Evolutionary conservation across 129 eudicot species (phyloP), one percentile per base, ranked within the genome.

Genomic region (Helianthus tuberosus): DNA sequence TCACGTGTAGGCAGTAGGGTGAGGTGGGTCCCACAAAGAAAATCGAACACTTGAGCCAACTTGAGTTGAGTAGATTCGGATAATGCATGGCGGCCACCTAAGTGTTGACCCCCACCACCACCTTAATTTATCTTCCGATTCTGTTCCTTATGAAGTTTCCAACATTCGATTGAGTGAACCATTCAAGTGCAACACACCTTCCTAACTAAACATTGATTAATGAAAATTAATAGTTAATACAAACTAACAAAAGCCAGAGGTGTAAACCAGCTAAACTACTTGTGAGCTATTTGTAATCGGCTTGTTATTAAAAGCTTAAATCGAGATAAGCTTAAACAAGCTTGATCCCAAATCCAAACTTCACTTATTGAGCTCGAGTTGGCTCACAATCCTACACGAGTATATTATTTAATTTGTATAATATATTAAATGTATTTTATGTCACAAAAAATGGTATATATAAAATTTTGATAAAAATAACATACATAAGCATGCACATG

Each of bases 31-130:
- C 20, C 7, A 6, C 3, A 43, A 64, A 50, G 17, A 20, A 52
- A 68, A 77, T 59, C 69, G 36, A 20, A 29, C 29, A 39, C 41
- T 76, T 64, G 48, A 27, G 13, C 51, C 62, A 68, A 59, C 27
- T 58, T 77, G 63, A 71, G 78, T 25, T 47, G 72, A 71, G 79
- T 25, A 29, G 73, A 68, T 77, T 77, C 75, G 81, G 75, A 68
- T 76, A 67, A 48, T 47, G 59, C 50, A 41, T 76, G 80, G 74
- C 74, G 52, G 63, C 81, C 75, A 47, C 69, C 69, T 77, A n/a
- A 73, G 41, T 48, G 61, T 54, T 67, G 80, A 76, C 74, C 74
- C 73, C 69, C 75, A 71, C 62, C 62, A 58, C 64, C 35, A 61
- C 60, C 50, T 47, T 32, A 32, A 3, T 23, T 52, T 52, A 17